Base-by-base conservation (phyloP, 2,329 filamentous ascomycete genomes). In the Colletotrichum melonis region DNA sequence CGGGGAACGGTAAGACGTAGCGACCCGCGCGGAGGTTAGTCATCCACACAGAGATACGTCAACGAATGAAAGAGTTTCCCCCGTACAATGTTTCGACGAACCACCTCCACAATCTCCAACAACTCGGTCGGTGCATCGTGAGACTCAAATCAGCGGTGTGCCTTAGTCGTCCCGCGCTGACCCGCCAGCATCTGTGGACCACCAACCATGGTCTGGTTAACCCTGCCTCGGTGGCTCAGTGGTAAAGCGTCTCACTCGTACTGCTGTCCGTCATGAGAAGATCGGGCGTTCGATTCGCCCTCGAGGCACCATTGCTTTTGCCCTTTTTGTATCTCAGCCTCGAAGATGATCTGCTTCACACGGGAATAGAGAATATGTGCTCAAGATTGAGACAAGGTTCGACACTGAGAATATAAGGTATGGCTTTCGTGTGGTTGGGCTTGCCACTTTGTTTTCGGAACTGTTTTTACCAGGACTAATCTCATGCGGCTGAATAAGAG, bases 271-370 rank as follows among this genome's bases (percentile, higher is more conserved):
- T 22, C 42, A 72, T 68, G 69, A 71, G 68, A 71, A 67, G 68
- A 71, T 67, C 63, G 68, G 68, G 63, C 68, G 63, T 71, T 72
- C 69, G 69, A 72, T 72, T 72, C 69, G 69, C 69, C 69, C 64
- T 72, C 64, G 69, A 72, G 69, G 69, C 69, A 69, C 22, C 7
- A 38, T 28, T 19, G 8, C 9, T 54, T 65, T 65, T 59, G 38
- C 2, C 3, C 4, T 9, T 58, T 67, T 5, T 49, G 16, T 19
- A 19, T 14, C 5, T 7, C 5, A 5, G 11, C 1, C 9, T 35
- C 3, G 32, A 35, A 12, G 12, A 12, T 35, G 32, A 35, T 35
- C 32, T 12, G 9, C 32, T 35, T 35, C 11, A 12, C 9, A 35
- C 11, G 32, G 4, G 11, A 35, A 12, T 4, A 35, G 32, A 35